phyloP scores from a whole-genome alignment of 83 land plant genomes.

The Diphasiastrum complanatum region DNA sequence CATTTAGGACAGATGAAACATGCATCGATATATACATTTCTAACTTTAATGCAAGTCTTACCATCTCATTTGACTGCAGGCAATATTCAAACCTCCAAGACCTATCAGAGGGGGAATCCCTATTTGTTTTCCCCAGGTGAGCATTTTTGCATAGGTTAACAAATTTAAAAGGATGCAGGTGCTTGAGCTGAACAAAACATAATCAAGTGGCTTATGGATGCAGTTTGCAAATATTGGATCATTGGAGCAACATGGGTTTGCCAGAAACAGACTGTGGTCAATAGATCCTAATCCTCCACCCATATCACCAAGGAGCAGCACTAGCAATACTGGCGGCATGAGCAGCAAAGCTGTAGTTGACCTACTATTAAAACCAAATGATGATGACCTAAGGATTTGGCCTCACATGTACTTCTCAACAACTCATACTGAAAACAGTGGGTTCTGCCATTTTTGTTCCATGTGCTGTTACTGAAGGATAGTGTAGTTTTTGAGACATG shows the following conservation, averaged over 20 bases:
- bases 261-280: slow-evolving; percentile 30
- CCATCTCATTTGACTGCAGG: too few relatives aligned
- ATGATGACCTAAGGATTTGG: slow-evolving; percentile 23
- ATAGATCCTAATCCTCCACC: slow-evolving; percentile 23
- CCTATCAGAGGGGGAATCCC: slow-evolving; percentile 14
- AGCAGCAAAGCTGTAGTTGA: slow-evolving; percentile 16
- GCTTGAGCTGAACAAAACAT: not conserved
- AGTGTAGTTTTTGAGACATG: too few relatives aligned
- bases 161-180: not conserved
- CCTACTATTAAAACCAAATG: slow-evolving; percentile 19
- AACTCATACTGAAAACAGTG: not conserved
- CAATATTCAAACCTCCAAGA: not conserved
- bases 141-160: not conserved
- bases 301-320: too few relatives aligned
- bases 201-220: not conserved
- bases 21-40: too few relatives aligned
- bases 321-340: too few relatives aligned
- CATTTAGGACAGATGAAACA: too few relatives aligned
- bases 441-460: not conserved
- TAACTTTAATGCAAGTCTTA: too few relatives aligned
- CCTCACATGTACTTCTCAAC: slow-evolving; percentile 15
- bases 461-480: not conserved
- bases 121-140: slow-evolving; percentile 14
- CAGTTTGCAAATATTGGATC: slow-evolving; percentile 25
- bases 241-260: slow-evolving; percentile 31